Percentiles rank a stretch among this genome's conserved stretches.
Evolutionary conservation across 495 filamentous ascomycete species (phyloP).

Genomic region (Friedmanniomyces endolithicus): DNA sequence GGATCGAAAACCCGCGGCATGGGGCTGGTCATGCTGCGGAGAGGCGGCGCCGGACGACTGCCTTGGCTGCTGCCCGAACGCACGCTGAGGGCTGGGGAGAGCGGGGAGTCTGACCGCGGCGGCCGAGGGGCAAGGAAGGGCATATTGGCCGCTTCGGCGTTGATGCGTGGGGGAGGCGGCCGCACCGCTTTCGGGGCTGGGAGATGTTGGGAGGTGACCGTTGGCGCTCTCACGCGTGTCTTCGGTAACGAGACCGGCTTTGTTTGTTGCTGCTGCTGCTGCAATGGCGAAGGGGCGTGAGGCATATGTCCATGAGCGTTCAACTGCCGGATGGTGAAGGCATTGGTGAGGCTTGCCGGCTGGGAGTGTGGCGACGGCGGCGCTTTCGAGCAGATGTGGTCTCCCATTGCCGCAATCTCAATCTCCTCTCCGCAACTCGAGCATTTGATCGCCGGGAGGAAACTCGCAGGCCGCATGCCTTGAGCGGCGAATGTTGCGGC

Average conservation of each 20-base stretch:
- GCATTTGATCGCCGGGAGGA: slow-evolving; percentile 90
- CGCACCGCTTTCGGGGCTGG: slow-evolving; percentile 16
- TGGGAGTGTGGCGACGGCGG: neutral
- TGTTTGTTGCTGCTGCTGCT: neutral
- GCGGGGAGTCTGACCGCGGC: slow-evolving; percentile 23
- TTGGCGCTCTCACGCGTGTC: slow-evolving; percentile 6
- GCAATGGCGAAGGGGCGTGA: slow-evolving; percentile 9
- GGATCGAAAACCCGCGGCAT: slow-evolving; percentile 29
- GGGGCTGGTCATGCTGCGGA: slow-evolving; percentile 39
- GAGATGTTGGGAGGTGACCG: slow-evolving; percentile 8
- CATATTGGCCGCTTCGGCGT: slow-evolving; percentile 45
- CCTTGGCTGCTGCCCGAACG: slow-evolving; percentile 41
- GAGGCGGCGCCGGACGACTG: slow-evolving; percentile 39
- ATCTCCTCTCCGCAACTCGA: slow-evolving; percentile 76
- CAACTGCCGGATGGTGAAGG: slow-evolving; percentile 14
- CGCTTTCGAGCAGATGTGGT: slow-evolving; percentile 57
- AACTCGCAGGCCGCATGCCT: slow-evolving; percentile 46
- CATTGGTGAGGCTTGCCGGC: slow-evolving; percentile 6
- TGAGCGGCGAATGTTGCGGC: slow-evolving; percentile 4
- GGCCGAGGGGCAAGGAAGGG: slow-evolving; percentile 19
- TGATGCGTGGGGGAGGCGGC: slow-evolving; percentile 41
- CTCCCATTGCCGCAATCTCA: slow-evolving; percentile 82
- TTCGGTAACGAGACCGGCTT: neutral
- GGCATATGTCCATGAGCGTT: slow-evolving; percentile 15
- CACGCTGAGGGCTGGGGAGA: slow-evolving; percentile 22